Conservation (phyloP, 1,284 basidiomycete genomes). For the Sanghuangporus weigelae region DNA sequence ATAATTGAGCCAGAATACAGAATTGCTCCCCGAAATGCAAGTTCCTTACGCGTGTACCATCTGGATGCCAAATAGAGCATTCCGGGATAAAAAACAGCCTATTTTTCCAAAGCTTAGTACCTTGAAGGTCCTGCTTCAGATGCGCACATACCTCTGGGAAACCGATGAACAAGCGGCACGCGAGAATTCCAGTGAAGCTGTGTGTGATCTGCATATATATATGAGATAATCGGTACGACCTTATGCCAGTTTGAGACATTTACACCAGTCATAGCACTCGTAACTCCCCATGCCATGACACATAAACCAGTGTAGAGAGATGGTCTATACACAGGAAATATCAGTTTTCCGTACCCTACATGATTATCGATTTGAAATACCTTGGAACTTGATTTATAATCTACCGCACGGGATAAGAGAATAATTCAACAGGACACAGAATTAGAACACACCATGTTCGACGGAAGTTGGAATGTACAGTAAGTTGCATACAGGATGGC, state of each 20-base stretch:
- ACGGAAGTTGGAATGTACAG: slow-evolving; percentile 57
- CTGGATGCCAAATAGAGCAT: slow-evolving; percentile 21
- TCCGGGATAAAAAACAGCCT: slow-evolving; percentile 22
- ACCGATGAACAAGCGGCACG: slow-evolving; percentile 24
- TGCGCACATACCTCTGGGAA: slow-evolving; percentile 22
- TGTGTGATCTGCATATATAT: slow-evolving; percentile 20
- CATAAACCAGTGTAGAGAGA: slow-evolving; percentile 24
- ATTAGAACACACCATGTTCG: slow-evolving; percentile 46
- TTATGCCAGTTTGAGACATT: slow-evolving; percentile 14
- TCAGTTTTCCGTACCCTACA: not conserved
- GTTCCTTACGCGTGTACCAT: slow-evolving; percentile 33
- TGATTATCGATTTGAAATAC: slow-evolving; percentile 28
- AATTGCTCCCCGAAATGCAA: slow-evolving; percentile 64
- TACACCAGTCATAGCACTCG: slow-evolving; percentile 22
- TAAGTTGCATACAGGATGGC: slow-evolving; percentile 59
- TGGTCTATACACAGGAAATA: slow-evolving; percentile 17
- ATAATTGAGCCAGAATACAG: slow-evolving; percentile 65
- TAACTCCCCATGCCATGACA: slow-evolving; percentile 24
- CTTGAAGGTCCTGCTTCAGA: slow-evolving; percentile 22
- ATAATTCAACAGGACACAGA: slow-evolving; percentile 7
- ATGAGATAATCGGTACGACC: slow-evolving; percentile 20
- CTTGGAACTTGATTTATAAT: slow-evolving; percentile 48
- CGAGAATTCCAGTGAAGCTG: slow-evolving; percentile 23
- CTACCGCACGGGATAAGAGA: slow-evolving; percentile 25
- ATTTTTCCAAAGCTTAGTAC: slow-evolving; percentile 14